These are phyloP conservation scores for Castanea mollissima DNA, from an alignment of 306 rosid genomes.

Conservation along the genomic window DNA sequence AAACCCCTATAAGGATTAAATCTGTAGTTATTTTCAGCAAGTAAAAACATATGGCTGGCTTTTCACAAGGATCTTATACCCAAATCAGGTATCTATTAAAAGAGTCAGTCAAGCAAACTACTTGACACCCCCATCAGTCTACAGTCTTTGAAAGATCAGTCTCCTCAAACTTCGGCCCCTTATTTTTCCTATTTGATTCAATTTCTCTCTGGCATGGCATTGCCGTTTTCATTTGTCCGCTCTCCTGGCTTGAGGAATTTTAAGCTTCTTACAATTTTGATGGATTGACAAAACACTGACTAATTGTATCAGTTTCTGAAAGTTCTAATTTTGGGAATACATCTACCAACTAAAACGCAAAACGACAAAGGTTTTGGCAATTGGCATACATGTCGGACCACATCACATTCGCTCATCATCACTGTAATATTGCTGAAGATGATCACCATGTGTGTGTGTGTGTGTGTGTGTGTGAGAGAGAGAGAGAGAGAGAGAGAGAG, in stretches of 20 bases:
- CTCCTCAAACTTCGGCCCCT: background rate
- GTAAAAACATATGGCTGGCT: background rate
- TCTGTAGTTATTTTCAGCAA: background rate
- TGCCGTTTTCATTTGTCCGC: background rate
- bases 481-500: background rate
- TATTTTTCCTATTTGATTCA: background rate
- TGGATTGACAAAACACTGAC: background rate
- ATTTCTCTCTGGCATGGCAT: background rate
- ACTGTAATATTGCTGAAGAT: too few relatives aligned
- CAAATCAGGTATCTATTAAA: background rate
- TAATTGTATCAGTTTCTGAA: background rate
- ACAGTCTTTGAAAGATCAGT: background rate
- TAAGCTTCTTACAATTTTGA: background rate
- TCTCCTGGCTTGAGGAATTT: background rate
- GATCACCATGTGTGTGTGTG: background rate
- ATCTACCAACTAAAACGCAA: background rate
- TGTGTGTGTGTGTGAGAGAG: background rate
- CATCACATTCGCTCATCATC: background rate
- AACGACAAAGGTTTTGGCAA: background rate
- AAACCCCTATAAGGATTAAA: background rate
- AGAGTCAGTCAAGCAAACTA: background rate
- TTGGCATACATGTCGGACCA: background rate
- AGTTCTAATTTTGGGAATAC: background rate
- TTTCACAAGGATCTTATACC: background rate
- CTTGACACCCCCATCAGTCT: background rate